Conservation (phyloP, 768 basidiomycete genomes). For the Suillus luteus region DNA sequence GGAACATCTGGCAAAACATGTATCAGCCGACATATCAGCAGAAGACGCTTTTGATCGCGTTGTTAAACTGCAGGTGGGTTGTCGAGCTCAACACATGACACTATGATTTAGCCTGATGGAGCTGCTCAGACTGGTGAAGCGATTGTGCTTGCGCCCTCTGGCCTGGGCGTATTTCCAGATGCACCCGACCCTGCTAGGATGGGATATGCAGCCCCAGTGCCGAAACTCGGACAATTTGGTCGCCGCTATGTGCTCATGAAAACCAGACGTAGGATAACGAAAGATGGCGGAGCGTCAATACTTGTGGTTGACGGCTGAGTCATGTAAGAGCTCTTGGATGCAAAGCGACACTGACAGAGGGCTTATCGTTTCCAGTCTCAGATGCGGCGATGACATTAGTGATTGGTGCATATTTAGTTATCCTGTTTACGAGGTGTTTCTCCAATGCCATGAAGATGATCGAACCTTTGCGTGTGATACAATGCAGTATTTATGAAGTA, state of each 20-base stretch:
- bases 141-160: conserved; percentile 67
- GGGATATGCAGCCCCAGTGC: conserved; percentile 18
- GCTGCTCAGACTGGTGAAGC: conserved; percentile 65
- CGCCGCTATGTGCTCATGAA: conserved; percentile 61
- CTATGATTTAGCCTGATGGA: neutral
- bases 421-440: neutral
- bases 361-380: neutral
- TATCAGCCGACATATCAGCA: conserved; percentile 60
- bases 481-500: neutral
- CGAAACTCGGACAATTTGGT: conserved; percentile 50
- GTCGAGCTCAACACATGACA: conserved; percentile 7
- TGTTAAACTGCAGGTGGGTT: conserved; percentile 60
- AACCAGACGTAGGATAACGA: conserved; percentile 60
- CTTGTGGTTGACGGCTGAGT: conserved; percentile 35
- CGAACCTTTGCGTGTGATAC: neutral
- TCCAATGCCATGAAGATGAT: neutral
- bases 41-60: conserved; percentile 67
- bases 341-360: neutral
- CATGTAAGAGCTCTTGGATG: neutral
- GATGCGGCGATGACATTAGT: neutral
- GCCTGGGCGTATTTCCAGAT: conserved; percentile 46
- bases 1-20: conserved; percentile 66
- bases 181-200: conserved; percentile 16
- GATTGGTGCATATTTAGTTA: neutral
- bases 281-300: conserved; percentile 65